Base-by-base conservation (phyloP, 495 filamentous ascomycete genomes). In the Daldinia caldariorum region DNA sequence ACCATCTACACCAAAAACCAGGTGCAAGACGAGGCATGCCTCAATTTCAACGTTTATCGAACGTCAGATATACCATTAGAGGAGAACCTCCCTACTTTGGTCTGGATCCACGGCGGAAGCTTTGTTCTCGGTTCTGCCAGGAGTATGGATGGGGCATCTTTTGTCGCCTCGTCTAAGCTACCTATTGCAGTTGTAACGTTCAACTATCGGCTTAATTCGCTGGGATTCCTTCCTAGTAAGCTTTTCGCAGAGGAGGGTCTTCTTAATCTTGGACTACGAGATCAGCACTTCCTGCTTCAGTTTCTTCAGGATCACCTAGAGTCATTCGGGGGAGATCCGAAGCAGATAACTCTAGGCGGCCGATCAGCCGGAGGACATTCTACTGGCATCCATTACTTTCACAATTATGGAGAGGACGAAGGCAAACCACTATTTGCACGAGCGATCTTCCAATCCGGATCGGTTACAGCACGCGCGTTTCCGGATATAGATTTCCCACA, bases 391-490 rank as follows among this genome's bases (percentile, higher is more conserved):
- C 53, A 56, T 18, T 56, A 56, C 53, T 56, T 56, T 16, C 53
- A 56, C 32, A 56, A 56, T 56, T 56, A 56, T 16, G 53, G 32
- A n/a, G 31, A 34, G n/a, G 53, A 56, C 14, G 32, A 56, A 13
- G 53, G 32, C 7, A 56, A 38, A 16, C 53, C 53, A 56, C 9
- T 56, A 37, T 56, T 56, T 4, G 53, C 53, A 18, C 53, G 53
- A 38, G 53, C 32, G n/a, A 56, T 56, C 53, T 56, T 56, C 14
- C 53, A 56, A n/a, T 56, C 53, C 53, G 53, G 53, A 9, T 56
- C 53, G 4, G 53, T 37, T 2, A 56, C 53, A 10, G 53, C 53
- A 12, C 53, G 53, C 32, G 53, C 32, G 12, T 56, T 56, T 38
- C 53, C 53, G 1, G 32, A 56, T 37, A 16, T 29, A 8, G 2